These are phyloP conservation scores for Vinca minor DNA, from an alignment of 257 asterid species.

Conservation along the genomic window DNA sequence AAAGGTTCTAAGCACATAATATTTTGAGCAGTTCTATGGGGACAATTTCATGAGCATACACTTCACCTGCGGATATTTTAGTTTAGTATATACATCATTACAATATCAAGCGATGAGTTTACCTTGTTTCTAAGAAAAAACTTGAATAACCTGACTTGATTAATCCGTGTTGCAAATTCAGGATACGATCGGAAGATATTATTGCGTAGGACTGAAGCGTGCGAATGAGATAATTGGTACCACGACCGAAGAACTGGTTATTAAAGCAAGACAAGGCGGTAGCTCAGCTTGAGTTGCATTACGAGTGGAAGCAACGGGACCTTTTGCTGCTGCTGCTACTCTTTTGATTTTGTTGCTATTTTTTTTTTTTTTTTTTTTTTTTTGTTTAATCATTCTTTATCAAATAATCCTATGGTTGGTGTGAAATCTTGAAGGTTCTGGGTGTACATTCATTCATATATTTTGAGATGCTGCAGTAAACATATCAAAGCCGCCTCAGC, in stretches of 20 bases:
- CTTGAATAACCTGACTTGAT: not conserved
- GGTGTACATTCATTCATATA: no score
- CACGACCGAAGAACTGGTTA: conserved; percentile 90
- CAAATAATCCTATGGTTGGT: no score
- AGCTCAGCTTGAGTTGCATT: conserved; percentile 23
- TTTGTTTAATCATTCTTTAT: not conserved
- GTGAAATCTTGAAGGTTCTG: no score
- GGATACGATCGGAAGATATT: conserved; percentile 73
- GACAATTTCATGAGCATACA: not conserved
- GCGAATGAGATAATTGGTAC: conserved; percentile 94
- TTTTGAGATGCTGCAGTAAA: no score
- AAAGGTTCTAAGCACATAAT: not conserved
- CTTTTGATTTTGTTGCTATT: not conserved
- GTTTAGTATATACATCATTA: no score
- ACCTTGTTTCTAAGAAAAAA: not conserved
- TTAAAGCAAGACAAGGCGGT: conserved; percentile 65
- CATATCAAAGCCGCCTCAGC: no score
- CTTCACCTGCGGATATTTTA: not conserved
- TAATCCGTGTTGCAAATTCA: conserved; percentile 17
- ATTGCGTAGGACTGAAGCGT: conserved; percentile 79
- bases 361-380: not conserved
- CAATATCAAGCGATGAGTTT: not conserved
- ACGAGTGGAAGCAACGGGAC: conserved; percentile 1
- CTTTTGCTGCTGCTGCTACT: not conserved
- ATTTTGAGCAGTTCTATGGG: no score